Conservation (phyloP, 2,329 filamentous ascomycete genomes). For the Phaeosphaeria sp. region DNA sequence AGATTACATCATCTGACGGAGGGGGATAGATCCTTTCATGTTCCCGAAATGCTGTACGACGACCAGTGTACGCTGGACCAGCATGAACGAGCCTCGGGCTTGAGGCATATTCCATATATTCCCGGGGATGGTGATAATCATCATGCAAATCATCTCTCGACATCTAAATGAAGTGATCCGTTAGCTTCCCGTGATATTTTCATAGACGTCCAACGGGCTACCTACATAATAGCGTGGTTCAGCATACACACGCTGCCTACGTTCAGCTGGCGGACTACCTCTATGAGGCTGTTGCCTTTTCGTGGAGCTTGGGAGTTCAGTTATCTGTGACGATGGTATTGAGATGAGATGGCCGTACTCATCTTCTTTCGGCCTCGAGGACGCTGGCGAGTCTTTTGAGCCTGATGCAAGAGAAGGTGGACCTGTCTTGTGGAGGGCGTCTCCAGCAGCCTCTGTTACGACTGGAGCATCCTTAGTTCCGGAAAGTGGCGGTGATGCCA, state of each 20-base stretch:
- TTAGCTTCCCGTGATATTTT: slow-evolving; percentile 24
- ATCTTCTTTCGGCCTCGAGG: slow-evolving; percentile 48
- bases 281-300: slow-evolving; percentile 31
- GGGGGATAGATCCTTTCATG: slow-evolving; percentile 38
- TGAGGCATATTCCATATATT: slow-evolving; percentile 39
- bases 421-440: slow-evolving; percentile 26
- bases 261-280: slow-evolving; percentile 34
- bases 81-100: slow-evolving; percentile 36
- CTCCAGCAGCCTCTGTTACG: slow-evolving; percentile 22
- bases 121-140: slow-evolving; percentile 30
- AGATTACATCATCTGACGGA: slow-evolving; percentile 32
- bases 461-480: slow-evolving; percentile 35
- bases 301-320: slow-evolving; percentile 17
- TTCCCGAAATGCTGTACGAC: slow-evolving; percentile 42
- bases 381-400: slow-evolving; percentile 42
- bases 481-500: slow-evolving; percentile 36
- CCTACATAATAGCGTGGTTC: slow-evolving; percentile 47
- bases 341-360: slow-evolving; percentile 58
- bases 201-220: slow-evolving; percentile 11
- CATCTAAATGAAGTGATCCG: slow-evolving; percentile 21
- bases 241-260: slow-evolving; percentile 35
- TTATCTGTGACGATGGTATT: slow-evolving; percentile 25
- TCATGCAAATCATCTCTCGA: slow-evolving; percentile 38
- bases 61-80: slow-evolving; percentile 35
- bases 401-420: slow-evolving; percentile 25